Evolutionary conservation across 495 filamentous ascomycete species (phyloP).

Genomic region (Hypoxylon trugodes): DNA sequence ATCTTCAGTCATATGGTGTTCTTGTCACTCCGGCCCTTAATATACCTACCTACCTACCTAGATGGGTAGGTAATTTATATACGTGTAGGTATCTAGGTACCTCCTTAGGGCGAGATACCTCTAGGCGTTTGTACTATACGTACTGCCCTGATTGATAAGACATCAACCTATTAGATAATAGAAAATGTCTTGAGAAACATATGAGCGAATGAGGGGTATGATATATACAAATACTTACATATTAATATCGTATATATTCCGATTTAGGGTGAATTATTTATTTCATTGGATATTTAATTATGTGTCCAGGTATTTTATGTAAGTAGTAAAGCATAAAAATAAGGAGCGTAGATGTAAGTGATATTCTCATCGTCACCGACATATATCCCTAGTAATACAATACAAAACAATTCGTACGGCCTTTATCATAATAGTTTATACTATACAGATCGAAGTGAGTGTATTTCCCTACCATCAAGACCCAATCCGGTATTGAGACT

Average conservation of each 20-base stretch:
- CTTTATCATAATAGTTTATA: slow-evolving; percentile 7
- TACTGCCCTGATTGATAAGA: too few species aligned
- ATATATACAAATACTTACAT: slow-evolving; percentile 3
- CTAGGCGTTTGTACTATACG: too few species aligned
- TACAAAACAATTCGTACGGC: slow-evolving; percentile 1
- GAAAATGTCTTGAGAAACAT: slow-evolving; percentile 5
- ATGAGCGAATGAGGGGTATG: neutral
- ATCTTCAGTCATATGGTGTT: neutral
- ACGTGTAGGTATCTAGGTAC: too few species aligned
- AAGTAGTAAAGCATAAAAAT: too few species aligned
- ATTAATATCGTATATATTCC: neutral
- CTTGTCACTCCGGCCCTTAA: too few species aligned
- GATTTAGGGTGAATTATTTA: neutral
- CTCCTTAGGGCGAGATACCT: too few species aligned
- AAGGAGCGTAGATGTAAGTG: slow-evolving; percentile 26
- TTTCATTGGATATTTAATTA: neutral
- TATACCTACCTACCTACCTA: too few species aligned
- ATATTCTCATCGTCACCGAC: slow-evolving; percentile 19
- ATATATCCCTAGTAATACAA: slow-evolving; percentile 27
- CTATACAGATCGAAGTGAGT: slow-evolving; percentile 9
- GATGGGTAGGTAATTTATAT: too few species aligned
- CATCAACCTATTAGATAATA: slow-evolving; percentile 27
- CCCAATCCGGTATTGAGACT: slow-evolving; percentile 1
- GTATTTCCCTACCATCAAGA: too few species aligned
- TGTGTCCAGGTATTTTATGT: neutral